These are phyloP conservation scores for Sphaerulina musiva DNA, from an alignment of 2,329 filamentous ascomycete species.

Conservation along the genomic window DNA sequence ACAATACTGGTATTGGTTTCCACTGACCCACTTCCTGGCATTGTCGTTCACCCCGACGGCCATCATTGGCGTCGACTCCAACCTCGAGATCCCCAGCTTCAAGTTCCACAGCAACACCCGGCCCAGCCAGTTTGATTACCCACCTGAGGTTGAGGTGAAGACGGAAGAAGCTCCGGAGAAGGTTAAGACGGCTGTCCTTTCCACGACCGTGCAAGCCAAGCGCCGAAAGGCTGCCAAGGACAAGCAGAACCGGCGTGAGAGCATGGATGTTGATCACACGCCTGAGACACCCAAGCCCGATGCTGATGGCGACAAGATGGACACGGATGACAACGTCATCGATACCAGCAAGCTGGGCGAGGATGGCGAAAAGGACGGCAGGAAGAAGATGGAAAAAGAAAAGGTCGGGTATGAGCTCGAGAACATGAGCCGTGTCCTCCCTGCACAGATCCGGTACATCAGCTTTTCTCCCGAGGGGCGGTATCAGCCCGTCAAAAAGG, in stretches of 20 bases:
- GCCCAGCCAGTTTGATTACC: slow-evolving; percentile 95
- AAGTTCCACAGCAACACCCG: slow-evolving; percentile 93
- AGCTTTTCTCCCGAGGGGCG: slow-evolving; percentile 75
- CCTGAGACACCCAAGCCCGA: slow-evolving; percentile 65
- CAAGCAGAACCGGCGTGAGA: slow-evolving; percentile 78
- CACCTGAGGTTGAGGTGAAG: slow-evolving; percentile 93
- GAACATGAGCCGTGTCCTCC: slow-evolving; percentile 94
- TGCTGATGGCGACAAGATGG: slow-evolving; percentile 71
- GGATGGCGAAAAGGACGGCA: slow-evolving; percentile 55
- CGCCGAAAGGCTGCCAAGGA: slow-evolving; percentile 92
- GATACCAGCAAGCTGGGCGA: slow-evolving; percentile 36
- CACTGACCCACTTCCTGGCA: slow-evolving; percentile 93
- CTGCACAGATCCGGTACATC: slow-evolving; percentile 88
- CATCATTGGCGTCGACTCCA: slow-evolving; percentile 88
- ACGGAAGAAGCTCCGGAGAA: slow-evolving; percentile 86
- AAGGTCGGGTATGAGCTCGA: slow-evolving; percentile 93
- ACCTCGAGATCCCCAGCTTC: slow-evolving; percentile 87
- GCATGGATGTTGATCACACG: slow-evolving; percentile 86
- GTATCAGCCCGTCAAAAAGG: slow-evolving; percentile 90
- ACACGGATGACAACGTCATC: slow-evolving; percentile 46
- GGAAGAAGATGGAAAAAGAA: slow-evolving; percentile 92
- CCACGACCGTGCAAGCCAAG: slow-evolving; percentile 94
- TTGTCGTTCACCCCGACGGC: slow-evolving; percentile 95
- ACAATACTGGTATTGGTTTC: slow-evolving; percentile 99
- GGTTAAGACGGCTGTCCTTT: slow-evolving; percentile 90